Evolutionary conservation across 2,329 filamentous ascomycete genomes (phyloP).

Genomic region (Pseudogymnoascus sp.): DNA sequence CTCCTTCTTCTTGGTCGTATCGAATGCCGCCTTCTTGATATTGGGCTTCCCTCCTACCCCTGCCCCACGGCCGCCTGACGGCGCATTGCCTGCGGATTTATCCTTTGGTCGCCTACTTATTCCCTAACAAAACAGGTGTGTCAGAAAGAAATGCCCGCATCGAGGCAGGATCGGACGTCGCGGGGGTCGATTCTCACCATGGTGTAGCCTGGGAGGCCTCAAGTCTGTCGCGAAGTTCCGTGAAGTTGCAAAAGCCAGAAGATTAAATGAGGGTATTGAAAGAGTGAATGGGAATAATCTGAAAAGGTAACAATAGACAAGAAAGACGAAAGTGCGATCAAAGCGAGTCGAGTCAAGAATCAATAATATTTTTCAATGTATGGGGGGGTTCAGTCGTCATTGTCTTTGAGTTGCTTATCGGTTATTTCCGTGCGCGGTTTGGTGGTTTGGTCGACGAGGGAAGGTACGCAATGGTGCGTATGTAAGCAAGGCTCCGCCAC

Average conservation of each 20-base stretch:
- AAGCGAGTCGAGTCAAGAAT: conserved; percentile 5
- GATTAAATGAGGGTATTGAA: conserved; percentile 7
- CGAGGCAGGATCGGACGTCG: neutral
- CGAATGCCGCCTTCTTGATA: conserved; percentile 93
- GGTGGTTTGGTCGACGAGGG: neutral
- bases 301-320: neutral
- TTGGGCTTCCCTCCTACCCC: conserved; percentile 40
- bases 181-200: neutral
- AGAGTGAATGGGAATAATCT: conserved; percentile 7
- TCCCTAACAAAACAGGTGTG: conserved; percentile 20
- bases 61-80: conserved; percentile 20
- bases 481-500: conserved; percentile 8
- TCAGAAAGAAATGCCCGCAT: neutral
- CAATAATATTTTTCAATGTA: conserved; percentile 9
- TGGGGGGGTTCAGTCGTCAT: conserved; percentile 7
- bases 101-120: conserved; percentile 31
- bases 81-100: conserved; percentile 24
- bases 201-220: conserved; percentile 6
- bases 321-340: conserved; percentile 2
- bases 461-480: conserved; percentile 8
- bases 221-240: conserved; percentile 6
- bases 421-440: conserved; percentile 8
- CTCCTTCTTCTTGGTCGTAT: conserved; percentile 97
- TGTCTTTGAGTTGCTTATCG: conserved; percentile 6
- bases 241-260: conserved; percentile 5